Base-by-base conservation (phyloP, 1,284 basidiomycete genomes). In the Agroathelia rolfsii region DNA sequence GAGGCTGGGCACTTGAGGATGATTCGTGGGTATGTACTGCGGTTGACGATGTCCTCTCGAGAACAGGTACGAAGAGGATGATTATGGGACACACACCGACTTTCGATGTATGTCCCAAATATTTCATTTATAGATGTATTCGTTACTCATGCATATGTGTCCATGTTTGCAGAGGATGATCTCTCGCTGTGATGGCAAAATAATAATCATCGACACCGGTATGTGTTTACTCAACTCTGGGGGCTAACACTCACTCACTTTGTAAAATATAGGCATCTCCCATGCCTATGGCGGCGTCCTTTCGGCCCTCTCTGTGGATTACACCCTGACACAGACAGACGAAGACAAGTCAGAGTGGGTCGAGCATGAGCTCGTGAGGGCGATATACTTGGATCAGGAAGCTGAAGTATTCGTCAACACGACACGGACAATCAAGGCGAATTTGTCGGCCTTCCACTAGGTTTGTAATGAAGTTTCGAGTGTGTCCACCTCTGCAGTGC, bases 41-140 rank as follows among this genome's bases (percentile, higher is more conserved):
- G 28, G 85, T 88, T 0, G 76, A 83, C 37, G 59, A 63, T 14
- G 78, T 90, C 7, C 56, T 85, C 35, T 50, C 66, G 28, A 73
- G 70, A 53, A 80, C 83, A 1, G 85, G 86, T 1, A 89, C 83
- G 13, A 61, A 84, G 42, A 64, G 86, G 41, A 76, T 95, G 72
- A 76, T 96, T 25, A 92, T 93, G 82, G 92, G 92, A 0, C 92
- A 96, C 53, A 96, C 92, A 0, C 90, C 90, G 0, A 69, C 92
- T 52, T 88, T 93, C 48, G 68, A 79, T 44, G 80, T 76, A 43
- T 13, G 62, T 46, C 6, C 6, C 35, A 20, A 24, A 8, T 17
- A 20, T 16, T 17, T 29, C 17, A 31, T 16, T 22, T 23, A 8
- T 12, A 10, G 39, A 7, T 17, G 11, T 11, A 14, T 16, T 14